These are phyloP conservation scores for Neurospora sp. DNA, from an alignment of 495 filamentous ascomycete species.

Conservation along the genomic window DNA sequence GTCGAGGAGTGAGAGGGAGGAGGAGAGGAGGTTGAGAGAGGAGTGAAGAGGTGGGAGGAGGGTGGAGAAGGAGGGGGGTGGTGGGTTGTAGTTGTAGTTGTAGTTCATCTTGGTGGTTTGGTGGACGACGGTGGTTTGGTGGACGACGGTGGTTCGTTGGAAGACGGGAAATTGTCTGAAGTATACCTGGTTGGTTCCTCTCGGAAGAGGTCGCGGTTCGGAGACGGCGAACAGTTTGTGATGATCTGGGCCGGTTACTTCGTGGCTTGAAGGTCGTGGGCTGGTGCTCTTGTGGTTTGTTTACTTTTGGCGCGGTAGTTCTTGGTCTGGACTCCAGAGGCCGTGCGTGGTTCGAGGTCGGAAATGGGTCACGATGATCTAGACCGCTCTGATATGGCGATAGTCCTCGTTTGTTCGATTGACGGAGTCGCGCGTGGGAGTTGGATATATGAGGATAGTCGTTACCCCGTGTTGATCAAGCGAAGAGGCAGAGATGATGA, in stretches of 20 bases:
- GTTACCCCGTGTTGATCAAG: neutral
- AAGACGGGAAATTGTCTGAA: neutral
- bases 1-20: constrained; percentile 41
- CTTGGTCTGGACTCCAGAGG: too few species aligned
- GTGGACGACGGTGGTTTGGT: neutral
- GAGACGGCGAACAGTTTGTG: neutral
- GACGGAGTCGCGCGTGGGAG: neutral
- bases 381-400: neutral
- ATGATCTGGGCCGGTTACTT: neutral
- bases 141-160: neutral
- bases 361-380: neutral
- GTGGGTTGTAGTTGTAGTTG: neutral
- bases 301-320: neutral
- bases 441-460: neutral
- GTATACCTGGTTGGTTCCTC: neutral
- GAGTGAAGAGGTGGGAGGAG: neutral
- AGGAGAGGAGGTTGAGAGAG: neutral
- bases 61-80: neutral
- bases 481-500: neutral
- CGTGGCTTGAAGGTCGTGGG: neutral
- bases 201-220: neutral
- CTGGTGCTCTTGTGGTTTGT: neutral
- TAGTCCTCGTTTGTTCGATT: neutral
- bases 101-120: neutral
- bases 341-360: too few species aligned